Evolutionary conservation across 345 rosid genomes (phyloP), one percentile per base, ranked within the genome.

Genomic region (Crucihimalaya himalaica): DNA sequence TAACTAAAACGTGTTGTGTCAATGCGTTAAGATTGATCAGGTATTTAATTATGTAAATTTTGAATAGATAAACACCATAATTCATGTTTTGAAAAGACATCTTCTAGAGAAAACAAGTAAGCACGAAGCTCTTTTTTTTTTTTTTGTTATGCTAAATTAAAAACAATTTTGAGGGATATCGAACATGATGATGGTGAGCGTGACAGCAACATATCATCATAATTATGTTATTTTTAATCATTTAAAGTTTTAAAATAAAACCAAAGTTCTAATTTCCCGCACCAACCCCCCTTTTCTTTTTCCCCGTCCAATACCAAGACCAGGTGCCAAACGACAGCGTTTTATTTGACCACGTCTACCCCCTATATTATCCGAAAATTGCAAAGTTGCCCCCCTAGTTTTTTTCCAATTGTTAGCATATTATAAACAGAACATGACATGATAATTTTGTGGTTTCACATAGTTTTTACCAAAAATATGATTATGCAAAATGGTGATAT

Each of bases 161-260:
- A 48, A 21, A 58, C 8, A 59, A 21, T 7, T 15, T 29, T 27
- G 29, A 40, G 43, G 46, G 48, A 57, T 55, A 76, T 73, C 66
- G 72, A 78, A 50, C 57, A 77, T 78, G 76, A 76, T 82, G 83
- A 83, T 82, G 84, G 78, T 71, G 79, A 81, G 85, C 87, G 82
- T 84, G 92, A 88, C 88, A 76, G 76, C 87, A 81, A 74, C 77
- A 78, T 82, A 58, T 77, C 90, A 88, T 86, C 93, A 86, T 79
- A 80, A 78, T 71, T 66, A 66, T 29, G 57, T 58, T 78, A 76
- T 78, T 71, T 71, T 77, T 60, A 69, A 75, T 59, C 40, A 62
- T 78, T 67, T 67, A 16, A 54, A 27, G 1, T 31, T 40, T 1
- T 32, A 64, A 76, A 63, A 5, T 11, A 32, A 77, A 68, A 51